A percentile compares a stretch with the other conserved stretches of the same genome.
These are phyloP conservation scores for Phytopythium aichiense DNA, from an alignment of 352 stramenopile species.

Conservation along the genomic window DNA sequence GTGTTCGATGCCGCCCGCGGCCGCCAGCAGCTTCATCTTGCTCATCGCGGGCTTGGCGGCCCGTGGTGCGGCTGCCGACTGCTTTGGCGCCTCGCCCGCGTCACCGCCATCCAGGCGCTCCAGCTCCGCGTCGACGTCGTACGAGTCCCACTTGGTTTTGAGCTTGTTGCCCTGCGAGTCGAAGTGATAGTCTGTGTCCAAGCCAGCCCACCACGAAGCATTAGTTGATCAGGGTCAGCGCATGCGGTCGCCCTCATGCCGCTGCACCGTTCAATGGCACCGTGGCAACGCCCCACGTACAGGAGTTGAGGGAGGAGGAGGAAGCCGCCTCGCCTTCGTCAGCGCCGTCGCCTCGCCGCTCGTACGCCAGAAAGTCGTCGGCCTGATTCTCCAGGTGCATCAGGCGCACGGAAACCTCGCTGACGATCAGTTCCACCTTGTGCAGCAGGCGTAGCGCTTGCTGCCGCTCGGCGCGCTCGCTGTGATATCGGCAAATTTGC, in stretches of 20 bases:
- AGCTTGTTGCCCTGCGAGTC: slow-evolving; percentile 84
- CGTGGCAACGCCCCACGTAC: slow-evolving; percentile 19
- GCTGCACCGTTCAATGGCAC: neutral
- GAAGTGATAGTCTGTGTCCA: slow-evolving; percentile 72
- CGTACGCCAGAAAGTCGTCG: slow-evolving; percentile 52
- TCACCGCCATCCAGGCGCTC: slow-evolving; percentile 63
- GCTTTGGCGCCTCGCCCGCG: slow-evolving; percentile 6
- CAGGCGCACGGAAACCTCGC: slow-evolving; percentile 58
- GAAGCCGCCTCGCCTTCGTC: slow-evolving; percentile 15
- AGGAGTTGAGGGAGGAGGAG: slow-evolving; percentile 61
- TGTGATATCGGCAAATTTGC: slow-evolving; percentile 7
- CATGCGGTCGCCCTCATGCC: too few species aligned
- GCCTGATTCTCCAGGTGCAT: slow-evolving; percentile 61
- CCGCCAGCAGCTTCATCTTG: slow-evolving; percentile 39
- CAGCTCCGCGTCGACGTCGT: slow-evolving; percentile 76
- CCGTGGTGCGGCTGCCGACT: neutral
- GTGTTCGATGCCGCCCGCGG: slow-evolving; percentile 53
- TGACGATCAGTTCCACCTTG: slow-evolving; percentile 71
- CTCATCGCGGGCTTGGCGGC: slow-evolving; percentile 15
- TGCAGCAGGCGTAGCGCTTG: slow-evolving; percentile 61
- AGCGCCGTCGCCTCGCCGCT: slow-evolving; percentile 23
- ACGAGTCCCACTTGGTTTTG: slow-evolving; percentile 84
- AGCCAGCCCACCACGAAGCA: neutral
- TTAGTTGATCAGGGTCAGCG: neutral
- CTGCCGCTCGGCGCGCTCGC: slow-evolving; percentile 29